Percentiles rank a stretch among this genome's conserved stretches.
Evolutionary conservation across 805 yeast genomes (phyloP).

Genomic region (Saturnispora quitensis): DNA sequence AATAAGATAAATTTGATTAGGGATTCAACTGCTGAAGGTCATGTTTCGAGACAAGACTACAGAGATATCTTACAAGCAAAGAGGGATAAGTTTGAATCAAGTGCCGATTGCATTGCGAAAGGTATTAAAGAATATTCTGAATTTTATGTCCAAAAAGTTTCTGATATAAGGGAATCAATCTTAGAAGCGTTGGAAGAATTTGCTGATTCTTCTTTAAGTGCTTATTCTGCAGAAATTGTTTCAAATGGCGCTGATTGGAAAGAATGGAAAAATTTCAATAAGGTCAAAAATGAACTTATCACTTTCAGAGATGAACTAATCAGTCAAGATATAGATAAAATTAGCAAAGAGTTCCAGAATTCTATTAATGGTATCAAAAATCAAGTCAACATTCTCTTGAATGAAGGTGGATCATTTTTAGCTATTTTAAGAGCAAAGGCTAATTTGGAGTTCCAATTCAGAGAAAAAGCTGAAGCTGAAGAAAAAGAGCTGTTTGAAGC

Average conservation of each 20-base stretch:
- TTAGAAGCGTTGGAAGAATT: constrained; percentile 67
- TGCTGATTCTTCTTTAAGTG: constrained; percentile 56
- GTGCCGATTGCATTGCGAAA: constrained; percentile 27
- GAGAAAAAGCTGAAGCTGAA: constrained; percentile 36
- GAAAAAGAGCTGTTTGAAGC: constrained; percentile 3
- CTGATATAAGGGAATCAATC: constrained; percentile 32
- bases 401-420: constrained; percentile 56
- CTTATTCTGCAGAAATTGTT: constrained; percentile 54
- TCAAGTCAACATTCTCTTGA: constrained; percentile 40
- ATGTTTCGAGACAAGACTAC: constrained; percentile 38
- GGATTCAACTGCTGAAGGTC: constrained; percentile 13
- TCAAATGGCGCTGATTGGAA: constrained; percentile 36
- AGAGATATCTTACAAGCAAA: constrained; percentile 34
- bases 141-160: constrained; percentile 26
- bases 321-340: constrained; percentile 25
- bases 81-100: constrained; percentile 22
- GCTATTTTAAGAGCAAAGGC: constrained; percentile 50
- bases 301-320: constrained; percentile 46
- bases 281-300: constrained; percentile 45
- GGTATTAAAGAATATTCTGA: constrained; percentile 25
- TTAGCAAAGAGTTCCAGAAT: constrained; percentile 19
- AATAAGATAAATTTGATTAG: constrained; percentile 17
- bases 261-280: constrained; percentile 55
- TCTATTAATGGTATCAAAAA: constrained; percentile 31
- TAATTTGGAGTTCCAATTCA: constrained; percentile 45